These are phyloP conservation scores for Suillus plorans DNA, from an alignment of 768 basidiomycete species.

Conservation along the genomic window DNA sequence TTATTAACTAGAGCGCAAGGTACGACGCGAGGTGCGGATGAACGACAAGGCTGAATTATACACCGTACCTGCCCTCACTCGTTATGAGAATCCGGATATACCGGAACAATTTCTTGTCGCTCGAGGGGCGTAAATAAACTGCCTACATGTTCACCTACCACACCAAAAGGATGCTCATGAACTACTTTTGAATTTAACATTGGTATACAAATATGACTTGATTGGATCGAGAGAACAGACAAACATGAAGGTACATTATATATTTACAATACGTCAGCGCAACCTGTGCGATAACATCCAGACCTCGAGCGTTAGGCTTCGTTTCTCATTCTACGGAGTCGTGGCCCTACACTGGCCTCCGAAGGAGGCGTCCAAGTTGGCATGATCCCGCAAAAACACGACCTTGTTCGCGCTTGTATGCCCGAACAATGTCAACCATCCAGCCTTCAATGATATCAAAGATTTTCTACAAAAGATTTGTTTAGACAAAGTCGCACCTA, in stretches of 20 bases:
- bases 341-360: conserved; percentile 24
- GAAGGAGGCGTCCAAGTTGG: conserved; percentile 10
- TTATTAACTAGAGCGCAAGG: conserved; percentile 33
- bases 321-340: conserved; percentile 14
- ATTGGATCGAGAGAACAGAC: neutral
- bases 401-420: conserved; percentile 17
- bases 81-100: conserved; percentile 64
- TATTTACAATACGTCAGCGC: neutral
- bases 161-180: neutral
- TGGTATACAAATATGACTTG: neutral
- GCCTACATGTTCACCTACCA: neutral
- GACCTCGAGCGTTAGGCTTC: no score
- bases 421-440: conserved; percentile 16
- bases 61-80: conserved; percentile 39
- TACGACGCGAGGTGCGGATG: conserved; percentile 39
- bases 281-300: neutral
- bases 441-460: conserved; percentile 26
- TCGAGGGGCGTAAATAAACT: conserved; percentile 20
- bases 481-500: neutral
- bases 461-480: conserved; percentile 23
- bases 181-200: neutral
- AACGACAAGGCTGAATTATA: conserved; percentile 40
- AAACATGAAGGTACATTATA: neutral
- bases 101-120: conserved; percentile 76
- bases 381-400: neutral